Evolutionary conservation across 148 eudicot genomes (phyloP).

Genomic region (Nepenthes gracilis): DNA sequence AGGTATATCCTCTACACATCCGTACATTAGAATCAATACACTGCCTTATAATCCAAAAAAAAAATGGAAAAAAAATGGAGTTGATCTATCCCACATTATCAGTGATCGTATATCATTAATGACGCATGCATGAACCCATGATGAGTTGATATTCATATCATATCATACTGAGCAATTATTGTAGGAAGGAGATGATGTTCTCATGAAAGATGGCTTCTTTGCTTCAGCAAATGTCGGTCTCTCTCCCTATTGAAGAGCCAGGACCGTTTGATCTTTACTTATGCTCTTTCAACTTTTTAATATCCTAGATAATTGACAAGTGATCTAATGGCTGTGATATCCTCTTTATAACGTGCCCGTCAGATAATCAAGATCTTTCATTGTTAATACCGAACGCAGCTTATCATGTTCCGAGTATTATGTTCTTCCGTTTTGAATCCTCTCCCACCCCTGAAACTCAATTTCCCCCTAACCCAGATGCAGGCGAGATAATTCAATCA

Average conservation of each 20-base stretch:
- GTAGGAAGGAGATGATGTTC: constrained; percentile 52
- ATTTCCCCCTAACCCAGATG: too few relatives aligned
- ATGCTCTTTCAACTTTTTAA: neutral
- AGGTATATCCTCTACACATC: constrained; percentile 27
- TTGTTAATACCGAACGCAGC: too few relatives aligned
- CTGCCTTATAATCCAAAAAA: neutral
- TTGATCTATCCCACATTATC: neutral
- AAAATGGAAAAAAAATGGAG: neutral
- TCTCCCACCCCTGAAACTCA: too few relatives aligned
- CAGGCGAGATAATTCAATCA: too few relatives aligned
- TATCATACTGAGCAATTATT: neutral
- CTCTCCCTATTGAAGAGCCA: constrained; percentile 36
- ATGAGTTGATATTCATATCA: too few relatives aligned
- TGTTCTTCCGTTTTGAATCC: too few relatives aligned
- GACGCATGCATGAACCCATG: too few relatives aligned
- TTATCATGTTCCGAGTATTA: too few relatives aligned
- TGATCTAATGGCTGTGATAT: neutral
- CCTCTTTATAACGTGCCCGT: too few relatives aligned
- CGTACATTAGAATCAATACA: neutral
- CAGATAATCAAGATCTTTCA: too few relatives aligned
- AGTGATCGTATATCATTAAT: too few relatives aligned
- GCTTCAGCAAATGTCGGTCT: constrained; percentile 48
- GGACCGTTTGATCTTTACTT: neutral
- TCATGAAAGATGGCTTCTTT: constrained; percentile 44
- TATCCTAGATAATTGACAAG: neutral